A percentile compares a stretch with the other conserved stretches of the same genome.
phyloP scores from a whole-genome alignment of 140 eudicot species.

The Flaveria floridana region DNA sequence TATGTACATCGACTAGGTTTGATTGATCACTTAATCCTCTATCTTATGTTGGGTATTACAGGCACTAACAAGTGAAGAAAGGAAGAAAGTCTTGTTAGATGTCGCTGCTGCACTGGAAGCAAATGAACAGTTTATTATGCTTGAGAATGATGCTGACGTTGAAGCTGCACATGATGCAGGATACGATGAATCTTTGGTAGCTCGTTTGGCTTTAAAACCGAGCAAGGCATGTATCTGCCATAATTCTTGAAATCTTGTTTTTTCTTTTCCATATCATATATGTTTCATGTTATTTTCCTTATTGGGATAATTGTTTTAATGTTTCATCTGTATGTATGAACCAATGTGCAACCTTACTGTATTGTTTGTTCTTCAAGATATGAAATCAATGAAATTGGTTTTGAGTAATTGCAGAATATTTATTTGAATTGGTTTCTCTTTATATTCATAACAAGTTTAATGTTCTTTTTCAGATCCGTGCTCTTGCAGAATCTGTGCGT shows the following conservation, averaged over 20 bases:
- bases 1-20: background rate
- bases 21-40: background rate
- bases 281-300: slow-evolving; percentile 5
- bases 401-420: background rate
- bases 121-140: slow-evolving; percentile 49
- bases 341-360: background rate
- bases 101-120: slow-evolving; percentile 78
- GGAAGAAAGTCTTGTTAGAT: slow-evolving; percentile 67
- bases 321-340: slow-evolving; percentile 7
- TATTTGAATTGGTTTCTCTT: slow-evolving; percentile 18
- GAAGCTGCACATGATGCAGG: slow-evolving; percentile 61
- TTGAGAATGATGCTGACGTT: slow-evolving; percentile 75
- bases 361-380: background rate
- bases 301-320: slow-evolving; percentile 9
- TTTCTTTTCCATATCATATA: background rate
- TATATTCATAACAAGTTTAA: slow-evolving; percentile 2
- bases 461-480: slow-evolving; percentile 46
- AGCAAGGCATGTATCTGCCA: slow-evolving; percentile 51
- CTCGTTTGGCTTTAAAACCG: slow-evolving; percentile 68
- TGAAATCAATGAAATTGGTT: background rate
- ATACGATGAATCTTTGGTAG: slow-evolving; percentile 63
- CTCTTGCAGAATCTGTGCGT: slow-evolving; percentile 79
- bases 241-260: background rate
- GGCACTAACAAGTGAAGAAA: slow-evolving; percentile 66
- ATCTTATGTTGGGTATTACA: slow-evolving; percentile 32